Evolutionary conservation across 2,329 filamentous ascomycete genomes (phyloP), one percentile per base, ranked within the genome.

Genomic region (Penicillium sp.): DNA sequence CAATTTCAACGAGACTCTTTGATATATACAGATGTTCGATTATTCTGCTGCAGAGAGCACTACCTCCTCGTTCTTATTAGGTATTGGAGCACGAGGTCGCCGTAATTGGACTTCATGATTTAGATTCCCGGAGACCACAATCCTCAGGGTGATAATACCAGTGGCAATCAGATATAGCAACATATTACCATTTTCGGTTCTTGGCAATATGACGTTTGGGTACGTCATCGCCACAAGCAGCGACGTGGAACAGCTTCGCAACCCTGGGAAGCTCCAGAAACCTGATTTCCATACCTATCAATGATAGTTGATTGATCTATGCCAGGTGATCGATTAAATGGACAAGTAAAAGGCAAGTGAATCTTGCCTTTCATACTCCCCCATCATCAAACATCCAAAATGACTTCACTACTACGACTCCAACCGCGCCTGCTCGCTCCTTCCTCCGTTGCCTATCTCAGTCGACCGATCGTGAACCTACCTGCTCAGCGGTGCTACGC

Each of bases 121-220:
- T 37, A 6, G 10, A 37, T 20, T 20, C 8, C 7, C 33, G 8
- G 10, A 4, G 15, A 10, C 8, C 15, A 20, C 10, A n/a, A 20
- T 37, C 20, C 33, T 18, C n/a, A 40, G 5, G 13, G 37, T 7
- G 4, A 40, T n/a, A 25, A 7, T 12, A 25, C 13, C 20, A 13
- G 13, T 27, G 7, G 12, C 23, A 9, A 15, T 8, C 3, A 40
- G 12, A 25, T 24, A 15, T 25, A 6, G 23, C 44, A 31, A 40
- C 20, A 40, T 10, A 4, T n/a, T 41, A 25, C 37, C 20, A 3
- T 46, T 32, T 33, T 25, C 3, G 23, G 41, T 25, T 46, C 45
- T 51, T 49, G 49, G 52, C 42, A 45, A 20, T 38, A 49, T 54
- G 52, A 49, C 52, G 49, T 49, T 24, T 31, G 6, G 3, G n/a